These are phyloP conservation scores for Saccharomycopsis fibuligera DNA, from an alignment of 805 yeast species.

Conservation along the genomic window DNA sequence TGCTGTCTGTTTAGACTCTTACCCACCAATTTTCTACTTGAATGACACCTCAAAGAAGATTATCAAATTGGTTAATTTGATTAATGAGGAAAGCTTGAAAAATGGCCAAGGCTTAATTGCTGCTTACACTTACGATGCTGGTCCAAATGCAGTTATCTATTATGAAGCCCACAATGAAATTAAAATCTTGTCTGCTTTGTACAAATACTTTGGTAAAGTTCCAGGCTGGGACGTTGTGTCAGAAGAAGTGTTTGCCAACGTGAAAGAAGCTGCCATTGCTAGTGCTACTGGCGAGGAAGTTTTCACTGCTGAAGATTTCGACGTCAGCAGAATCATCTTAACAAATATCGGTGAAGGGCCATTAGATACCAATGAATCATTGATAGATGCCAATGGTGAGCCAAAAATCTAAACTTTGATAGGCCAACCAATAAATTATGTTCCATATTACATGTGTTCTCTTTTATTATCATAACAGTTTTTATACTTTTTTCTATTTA, in stretches of 20 bases:
- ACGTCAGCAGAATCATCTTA: constrained; percentile 71
- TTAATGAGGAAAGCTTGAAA: constrained; percentile 44
- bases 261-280: constrained; percentile 28
- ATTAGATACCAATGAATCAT: constrained; percentile 45
- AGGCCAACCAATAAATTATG: too few relatives aligned
- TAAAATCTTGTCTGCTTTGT: constrained; percentile 64
- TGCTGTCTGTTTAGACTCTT: constrained; percentile 93
- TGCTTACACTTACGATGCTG: constrained; percentile 98
- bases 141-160: constrained; percentile 96
- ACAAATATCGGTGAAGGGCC: constrained; percentile 91
- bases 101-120: constrained; percentile 57
- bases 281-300: constrained; percentile 28
- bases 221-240: constrained; percentile 55
- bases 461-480: too few relatives aligned
- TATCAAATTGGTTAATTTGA: constrained; percentile 59
- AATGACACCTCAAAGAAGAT: constrained; percentile 85
- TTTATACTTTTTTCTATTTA: too few relatives aligned
- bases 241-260: constrained; percentile 10
- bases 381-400: constrained; percentile 55
- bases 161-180: constrained; percentile 71
- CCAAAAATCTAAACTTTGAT: too few relatives aligned
- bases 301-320: constrained; percentile 32
- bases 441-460: too few relatives aligned
- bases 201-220: constrained; percentile 50
- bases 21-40: constrained; percentile 91